Evolutionary conservation across 2,329 filamentous ascomycete genomes (phyloP), one percentile per base, ranked within the genome.

Genomic region (Colletotrichum filicis): DNA sequence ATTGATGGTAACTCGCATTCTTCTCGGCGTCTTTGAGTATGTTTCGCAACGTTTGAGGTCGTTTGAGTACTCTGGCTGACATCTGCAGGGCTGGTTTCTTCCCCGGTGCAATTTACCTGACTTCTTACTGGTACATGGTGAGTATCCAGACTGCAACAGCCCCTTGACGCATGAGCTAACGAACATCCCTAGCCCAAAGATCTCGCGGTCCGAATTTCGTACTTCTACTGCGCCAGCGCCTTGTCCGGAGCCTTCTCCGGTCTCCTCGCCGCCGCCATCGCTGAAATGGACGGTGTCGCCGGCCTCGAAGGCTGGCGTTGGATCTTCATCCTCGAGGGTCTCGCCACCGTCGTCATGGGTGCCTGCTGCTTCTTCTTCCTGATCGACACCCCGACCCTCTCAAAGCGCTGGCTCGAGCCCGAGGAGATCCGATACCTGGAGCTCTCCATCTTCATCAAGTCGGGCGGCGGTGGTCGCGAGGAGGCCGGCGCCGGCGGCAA

Each of bases 211-310:
- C 65, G 78, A 73, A 89, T 90, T 92, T 55, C 92, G 2, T 89
- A 93, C 42, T 93, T 93, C 83, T 94, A 93, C 83, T 92, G 90
- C 4, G 91, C 91, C 0, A 92, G 92, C 0, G 91, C 92, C 0
- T 82, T 94, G 0, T 91, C 91, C 0, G 92, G 92, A 0, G 92
- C 89, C 0, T 92, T 92, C 76, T 90, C 90, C 2, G 71, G 90
- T 5, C 83, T 92, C 6, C 83, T 92, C 5, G 90, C 90, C 0
- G 87, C 88, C 2, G 90, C 85, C 0, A 90, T 92, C 67, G 89
- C 82, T 84, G 71, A 88, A 85, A 35, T 80, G 88, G 22, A 87
- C 83, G 53, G 84, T 80, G 24, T 79, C 76, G 74, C 76, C 76
- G 79, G 79, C 55, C 66, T 76, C 8, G 82, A 83, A 11, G 86